Percentiles rank a stretch among this genome's conserved stretches.
phyloP scores from a whole-genome alignment of 1,284 basidiomycete genomes.

The Cutaneotrichosporon cavernicola region DNA sequence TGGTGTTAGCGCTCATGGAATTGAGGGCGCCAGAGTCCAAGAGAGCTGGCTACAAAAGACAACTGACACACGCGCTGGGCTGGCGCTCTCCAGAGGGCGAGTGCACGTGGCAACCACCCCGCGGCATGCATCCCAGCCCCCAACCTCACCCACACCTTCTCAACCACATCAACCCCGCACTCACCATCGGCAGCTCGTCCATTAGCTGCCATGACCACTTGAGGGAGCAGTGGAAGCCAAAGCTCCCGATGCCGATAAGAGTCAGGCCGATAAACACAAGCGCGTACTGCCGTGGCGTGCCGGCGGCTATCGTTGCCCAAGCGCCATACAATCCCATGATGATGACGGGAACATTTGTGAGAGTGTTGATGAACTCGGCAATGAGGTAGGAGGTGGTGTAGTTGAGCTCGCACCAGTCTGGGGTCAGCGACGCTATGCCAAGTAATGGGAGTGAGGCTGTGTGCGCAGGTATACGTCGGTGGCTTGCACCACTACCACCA shows the following conservation, averaged over 20 bases:
- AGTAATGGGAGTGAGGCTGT: neutral
- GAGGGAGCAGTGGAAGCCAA: slow-evolving; percentile 51
- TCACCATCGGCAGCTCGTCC: slow-evolving; percentile 54
- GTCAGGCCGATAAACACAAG: slow-evolving; percentile 45
- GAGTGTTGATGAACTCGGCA: slow-evolving; percentile 53
- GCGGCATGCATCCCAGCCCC: neutral
- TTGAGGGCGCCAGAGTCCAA: too few relatives aligned
- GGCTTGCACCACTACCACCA: neutral
- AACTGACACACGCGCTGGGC: too few relatives aligned
- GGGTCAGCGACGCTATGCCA: neutral
- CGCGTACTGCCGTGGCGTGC: slow-evolving; percentile 39
- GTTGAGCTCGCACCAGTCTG: slow-evolving; percentile 50
- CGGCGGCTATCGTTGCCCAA: slow-evolving; percentile 26
- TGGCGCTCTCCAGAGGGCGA: too few relatives aligned
- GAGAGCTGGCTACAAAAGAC: neutral
- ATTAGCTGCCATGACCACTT: slow-evolving; percentile 54
- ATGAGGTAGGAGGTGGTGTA: slow-evolving; percentile 51
- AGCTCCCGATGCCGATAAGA: slow-evolving; percentile 49
- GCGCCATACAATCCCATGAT: slow-evolving; percentile 51
- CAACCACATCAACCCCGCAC: slow-evolving; percentile 16
- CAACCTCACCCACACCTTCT: neutral
- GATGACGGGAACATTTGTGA: slow-evolving; percentile 56
- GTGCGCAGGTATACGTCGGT: neutral
- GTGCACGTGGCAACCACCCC: neutral
- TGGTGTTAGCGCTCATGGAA: slow-evolving; percentile 14